Evolutionary conservation across 768 basidiomycete species (phyloP).

Genomic region (Lentinula raphanica): DNA sequence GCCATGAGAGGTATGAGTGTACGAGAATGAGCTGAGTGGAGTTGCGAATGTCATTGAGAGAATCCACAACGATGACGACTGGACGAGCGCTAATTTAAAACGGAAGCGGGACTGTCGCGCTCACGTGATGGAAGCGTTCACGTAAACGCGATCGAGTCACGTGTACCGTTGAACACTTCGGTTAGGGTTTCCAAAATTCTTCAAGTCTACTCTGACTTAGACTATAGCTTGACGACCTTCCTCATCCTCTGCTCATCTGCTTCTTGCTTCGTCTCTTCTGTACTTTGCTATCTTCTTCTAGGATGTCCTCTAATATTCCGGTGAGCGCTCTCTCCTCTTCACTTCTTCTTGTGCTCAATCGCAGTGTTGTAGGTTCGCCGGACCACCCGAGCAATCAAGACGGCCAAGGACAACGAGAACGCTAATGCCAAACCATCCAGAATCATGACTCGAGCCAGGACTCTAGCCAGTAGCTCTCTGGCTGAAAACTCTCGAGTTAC

Average conservation of each 20-base stretch:
- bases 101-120: background rate
- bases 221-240: background rate
- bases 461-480: slow-evolving; percentile 22
- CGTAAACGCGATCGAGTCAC: background rate
- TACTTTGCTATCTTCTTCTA: background rate
- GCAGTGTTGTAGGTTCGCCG: slow-evolving; percentile 8
- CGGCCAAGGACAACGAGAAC: slow-evolving; percentile 11
- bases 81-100: too few relatives aligned
- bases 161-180: background rate
- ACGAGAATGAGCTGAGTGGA: background rate
- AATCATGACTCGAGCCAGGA: slow-evolving; percentile 21
- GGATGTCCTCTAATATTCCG: slow-evolving; percentile 45
- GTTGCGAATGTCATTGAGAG: background rate
- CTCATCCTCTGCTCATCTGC: background rate
- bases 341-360: background rate
- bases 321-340: slow-evolving; percentile 24
- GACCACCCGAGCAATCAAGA: background rate
- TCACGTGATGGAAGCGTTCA: background rate
- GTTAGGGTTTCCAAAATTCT: too few relatives aligned
- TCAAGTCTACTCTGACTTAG: background rate
- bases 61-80: background rate
- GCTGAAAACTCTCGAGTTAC: slow-evolving; percentile 33
- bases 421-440: slow-evolving; percentile 11
- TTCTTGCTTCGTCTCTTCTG: background rate
- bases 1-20: slow-evolving; percentile 28